Base-by-base conservation (phyloP, 192 early-diverging fungal genomes). In the Backusella macrospora region DNA sequence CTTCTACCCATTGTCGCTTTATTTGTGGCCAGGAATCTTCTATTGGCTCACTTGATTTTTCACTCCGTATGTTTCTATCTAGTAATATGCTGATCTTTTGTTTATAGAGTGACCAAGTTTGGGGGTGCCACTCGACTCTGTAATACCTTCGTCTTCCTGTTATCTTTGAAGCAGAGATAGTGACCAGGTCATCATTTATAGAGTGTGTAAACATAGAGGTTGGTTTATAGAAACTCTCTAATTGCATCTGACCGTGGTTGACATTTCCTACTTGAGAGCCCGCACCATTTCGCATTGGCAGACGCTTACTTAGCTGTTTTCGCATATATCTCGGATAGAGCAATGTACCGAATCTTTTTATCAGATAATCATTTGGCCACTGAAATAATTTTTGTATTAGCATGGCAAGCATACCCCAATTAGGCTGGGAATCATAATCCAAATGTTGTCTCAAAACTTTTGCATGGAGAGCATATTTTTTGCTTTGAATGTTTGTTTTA, bases 1-100 rank as follows among this genome's bases (percentile, higher is more conserved):
- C 34, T 26, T 71, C 62, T 40, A 76, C 69, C 75, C 75, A 76
- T 42, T 76, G 75, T 40, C 75, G 68, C 6, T 64, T 62, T 1
- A 69, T 67, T 15, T 40, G 29, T 15, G 68, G 34, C 14, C 45
- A 47, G 5, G 45, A 26, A 18, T 70, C 68, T 39, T 59, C 52
- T 0, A 26, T 4, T 9, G 49, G 18, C 5, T 59, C 52, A 3
- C 26, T 59, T 59, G 52, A 23, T 21, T 9, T 23, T 18, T 66
- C 42, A 18, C 8, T 18, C 6, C n/a, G n/a, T n/a, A 66, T n/a
- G 8, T 43, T 39, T 21, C 21, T 66, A 12, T 66, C 38, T 14
- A 66, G 40, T 21, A 66, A 40, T 23, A n/a, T 21, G 43, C n/a
- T 66, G 3, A 39, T 6, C n/a, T 66, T 42, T 9, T 39, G 47